Base-by-base conservation (phyloP, 768 basidiomycete species). In the Neoboletus brunneissimus region DNA sequence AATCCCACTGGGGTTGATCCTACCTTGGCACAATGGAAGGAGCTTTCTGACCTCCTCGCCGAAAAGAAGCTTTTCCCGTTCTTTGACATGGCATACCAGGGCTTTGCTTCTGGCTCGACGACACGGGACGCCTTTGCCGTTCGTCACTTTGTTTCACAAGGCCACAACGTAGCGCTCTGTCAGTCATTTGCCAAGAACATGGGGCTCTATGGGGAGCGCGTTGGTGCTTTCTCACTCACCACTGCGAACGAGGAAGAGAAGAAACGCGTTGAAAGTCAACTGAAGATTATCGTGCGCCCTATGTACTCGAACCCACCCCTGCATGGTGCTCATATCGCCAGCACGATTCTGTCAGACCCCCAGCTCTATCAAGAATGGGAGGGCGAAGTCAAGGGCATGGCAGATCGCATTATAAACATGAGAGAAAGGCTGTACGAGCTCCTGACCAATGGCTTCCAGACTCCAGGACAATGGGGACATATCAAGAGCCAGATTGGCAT, bases 61-160 rank as follows among this genome's bases (percentile, higher is more conserved):
- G 89, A 93, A 77, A 91, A 84, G 79, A 84, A 86, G 61, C 83
- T 96, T 64, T 96, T 98, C 86, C 91, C 96, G 51, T 94, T 98
- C 85, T 98, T 98, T 73, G 97, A 99, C 76, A 98, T 98, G 94
- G 96, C 97, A 16, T 99, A 99, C 79, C 94, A 97, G 75, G 97
- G 97, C 50, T 99, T 99, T 72, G 96, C 97, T 35, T 97, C 95
- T 23, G 97, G 97, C 49, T 86, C 87, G 50, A 94, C 92, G 61
- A 72, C 86, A 62, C 86, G 85, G 54, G 97, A 99, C 68, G 97
- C 96, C 12, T 95, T 92, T 73, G 94, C 96, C 32, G 85, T 98
- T 56, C 90, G 96, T 62, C 85, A 96, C 77, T 98, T 99, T 72
- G 90, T 96, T 51, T 79, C 85, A 20, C 79, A 93, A 71, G 91